A percentile compares a stretch with the other conserved stretches of the same genome.
phyloP scores from a whole-genome alignment of 2,329 filamentous ascomycete species.

The Bipolaris victoriae region DNA sequence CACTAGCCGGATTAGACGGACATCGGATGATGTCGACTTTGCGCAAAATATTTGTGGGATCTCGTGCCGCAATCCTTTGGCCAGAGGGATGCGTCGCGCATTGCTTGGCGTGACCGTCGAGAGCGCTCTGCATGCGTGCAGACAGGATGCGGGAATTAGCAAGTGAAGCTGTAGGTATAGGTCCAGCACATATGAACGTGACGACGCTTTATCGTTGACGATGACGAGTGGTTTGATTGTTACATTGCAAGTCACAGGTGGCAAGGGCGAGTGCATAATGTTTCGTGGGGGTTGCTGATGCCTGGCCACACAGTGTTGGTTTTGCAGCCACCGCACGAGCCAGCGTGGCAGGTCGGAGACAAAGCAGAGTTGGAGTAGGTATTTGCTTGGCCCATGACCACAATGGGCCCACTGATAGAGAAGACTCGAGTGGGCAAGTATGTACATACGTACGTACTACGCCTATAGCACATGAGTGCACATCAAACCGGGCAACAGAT shows the following conservation, averaged over 20 bases:
- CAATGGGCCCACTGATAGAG: not conserved
- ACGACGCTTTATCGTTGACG: not conserved
- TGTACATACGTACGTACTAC: too few species aligned
- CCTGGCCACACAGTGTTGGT: slow-evolving; percentile 4
- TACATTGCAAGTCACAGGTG: not conserved
- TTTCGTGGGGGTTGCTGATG: slow-evolving; percentile 14
- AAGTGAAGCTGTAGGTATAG: slow-evolving; percentile 6
- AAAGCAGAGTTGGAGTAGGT: not conserved
- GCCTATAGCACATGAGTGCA: not conserved
- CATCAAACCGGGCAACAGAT: slow-evolving; percentile 5
- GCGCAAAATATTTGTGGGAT: slow-evolving; percentile 26
- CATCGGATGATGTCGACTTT: slow-evolving; percentile 30
- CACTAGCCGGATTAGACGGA: slow-evolving; percentile 25
- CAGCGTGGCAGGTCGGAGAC: slow-evolving; percentile 13
- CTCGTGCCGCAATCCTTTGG: slow-evolving; percentile 26
- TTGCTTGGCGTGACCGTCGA: slow-evolving; percentile 40
- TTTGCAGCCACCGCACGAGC: slow-evolving; percentile 18
- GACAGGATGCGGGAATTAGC: slow-evolving; percentile 21
- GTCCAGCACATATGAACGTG: slow-evolving; percentile 5
- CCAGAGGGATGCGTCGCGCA: slow-evolving; percentile 28
- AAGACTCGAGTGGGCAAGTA: too few species aligned
- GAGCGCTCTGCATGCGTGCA: slow-evolving; percentile 24
- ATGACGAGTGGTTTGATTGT: not conserved
- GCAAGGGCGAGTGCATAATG: slow-evolving; percentile 5
- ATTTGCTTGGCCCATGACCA: not conserved